phyloP scores from a whole-genome alignment of 495 filamentous ascomycete species.

The Achaetomiella virescens region DNA sequence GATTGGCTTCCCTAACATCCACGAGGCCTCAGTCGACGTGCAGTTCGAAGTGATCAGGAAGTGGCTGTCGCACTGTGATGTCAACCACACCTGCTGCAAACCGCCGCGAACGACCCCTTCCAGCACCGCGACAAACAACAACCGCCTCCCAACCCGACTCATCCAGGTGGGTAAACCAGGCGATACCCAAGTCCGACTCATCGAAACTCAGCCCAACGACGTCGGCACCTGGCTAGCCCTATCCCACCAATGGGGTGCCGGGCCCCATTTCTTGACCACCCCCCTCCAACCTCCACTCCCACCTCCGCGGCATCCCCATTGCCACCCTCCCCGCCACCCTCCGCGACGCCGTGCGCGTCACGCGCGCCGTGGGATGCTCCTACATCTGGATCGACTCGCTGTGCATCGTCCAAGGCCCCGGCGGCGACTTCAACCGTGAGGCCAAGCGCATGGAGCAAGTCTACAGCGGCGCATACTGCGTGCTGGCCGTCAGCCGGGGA shows the following conservation, averaged over 20 bases:
- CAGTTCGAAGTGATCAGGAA: neutral
- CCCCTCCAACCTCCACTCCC: neutral
- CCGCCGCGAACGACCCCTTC: neutral
- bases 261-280: neutral
- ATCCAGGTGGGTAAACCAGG: neutral
- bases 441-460: conserved; percentile 31
- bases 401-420: conserved; percentile 33
- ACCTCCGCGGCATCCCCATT: conserved; percentile 9
- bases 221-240: neutral
- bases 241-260: neutral
- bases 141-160: neutral
- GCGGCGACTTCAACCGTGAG: conserved; percentile 29
- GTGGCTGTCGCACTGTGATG: neutral
- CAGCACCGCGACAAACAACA: neutral
- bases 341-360: conserved; percentile 14
- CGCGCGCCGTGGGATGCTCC: conserved; percentile 8
- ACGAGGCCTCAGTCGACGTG: too few relatives aligned
- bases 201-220: neutral
- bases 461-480: conserved; percentile 26
- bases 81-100: neutral
- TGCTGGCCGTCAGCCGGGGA: conserved; percentile 25
- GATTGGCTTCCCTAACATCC: neutral
- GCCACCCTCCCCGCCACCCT: conserved; percentile 14
- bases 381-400: conserved; percentile 37
- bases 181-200: neutral